These are phyloP conservation scores for Peterozyma toletana DNA, from an alignment of 805 yeast genomes.

Conservation along the genomic window DNA sequence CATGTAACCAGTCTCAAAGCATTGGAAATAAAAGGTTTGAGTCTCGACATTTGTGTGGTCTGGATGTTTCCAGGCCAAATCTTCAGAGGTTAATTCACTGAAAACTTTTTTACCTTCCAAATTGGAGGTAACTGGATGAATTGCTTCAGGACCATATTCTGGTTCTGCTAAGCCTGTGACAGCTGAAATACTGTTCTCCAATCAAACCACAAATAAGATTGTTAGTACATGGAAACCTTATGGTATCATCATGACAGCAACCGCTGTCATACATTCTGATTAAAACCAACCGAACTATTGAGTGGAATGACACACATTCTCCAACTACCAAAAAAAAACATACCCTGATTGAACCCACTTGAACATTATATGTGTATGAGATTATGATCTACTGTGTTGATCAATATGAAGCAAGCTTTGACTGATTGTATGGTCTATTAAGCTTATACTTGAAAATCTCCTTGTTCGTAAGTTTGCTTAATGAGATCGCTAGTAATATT, in stretches of 20 bases:
- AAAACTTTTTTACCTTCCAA: slow-evolving; percentile 52
- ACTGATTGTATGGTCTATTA: neutral
- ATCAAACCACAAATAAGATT: too few relatives aligned
- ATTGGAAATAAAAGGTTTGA: slow-evolving; percentile 81
- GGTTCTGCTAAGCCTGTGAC: slow-evolving; percentile 98
- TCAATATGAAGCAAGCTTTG: neutral
- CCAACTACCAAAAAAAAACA: slow-evolving; percentile 7
- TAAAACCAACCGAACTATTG: neutral
- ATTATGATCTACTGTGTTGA: neutral
- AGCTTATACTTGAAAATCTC: too few relatives aligned
- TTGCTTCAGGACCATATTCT: slow-evolving; percentile 88
- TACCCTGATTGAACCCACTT: slow-evolving; percentile 68
- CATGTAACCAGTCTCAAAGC: slow-evolving; percentile 49
- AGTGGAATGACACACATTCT: too few relatives aligned
- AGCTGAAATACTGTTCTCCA: slow-evolving; percentile 62
- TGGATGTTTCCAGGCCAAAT: slow-evolving; percentile 72
- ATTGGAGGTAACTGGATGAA: slow-evolving; percentile 70
- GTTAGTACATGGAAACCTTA: slow-evolving; percentile 1
- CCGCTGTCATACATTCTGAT: too few relatives aligned
- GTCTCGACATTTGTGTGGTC: slow-evolving; percentile 89
- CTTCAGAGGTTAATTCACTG: slow-evolving; percentile 53
- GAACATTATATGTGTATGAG: slow-evolving; percentile 10
- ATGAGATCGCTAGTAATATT: too few relatives aligned
- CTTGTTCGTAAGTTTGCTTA: too few relatives aligned
- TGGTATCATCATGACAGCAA: neutral